Percentiles rank a stretch among this genome's conserved stretches.
Conservation (phyloP, 2,329 filamentous ascomycete species). For the Alternaria alternata region DNA sequence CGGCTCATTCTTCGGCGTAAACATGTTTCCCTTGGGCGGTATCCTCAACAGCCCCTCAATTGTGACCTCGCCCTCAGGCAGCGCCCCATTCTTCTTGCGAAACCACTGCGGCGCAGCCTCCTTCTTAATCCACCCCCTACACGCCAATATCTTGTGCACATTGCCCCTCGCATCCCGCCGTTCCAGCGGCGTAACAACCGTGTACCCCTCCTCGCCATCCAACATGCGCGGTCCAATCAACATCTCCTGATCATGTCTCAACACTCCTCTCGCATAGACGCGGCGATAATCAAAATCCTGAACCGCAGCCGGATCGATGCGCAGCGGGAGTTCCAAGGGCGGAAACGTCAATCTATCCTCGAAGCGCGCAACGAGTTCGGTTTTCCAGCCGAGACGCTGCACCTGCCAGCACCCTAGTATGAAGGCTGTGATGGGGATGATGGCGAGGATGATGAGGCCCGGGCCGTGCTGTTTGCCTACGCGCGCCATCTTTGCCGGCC, state of each 20-base stretch:
- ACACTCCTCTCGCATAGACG: constrained; percentile 75
- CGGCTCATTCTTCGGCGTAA: constrained; percentile 89
- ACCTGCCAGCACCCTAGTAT: constrained; percentile 94
- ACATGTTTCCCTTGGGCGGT: constrained; percentile 97
- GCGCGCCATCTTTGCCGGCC: constrained; percentile 81
- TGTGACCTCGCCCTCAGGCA: constrained; percentile 75
- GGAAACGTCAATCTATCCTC: constrained; percentile 89
- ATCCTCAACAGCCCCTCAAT: constrained; percentile 86
- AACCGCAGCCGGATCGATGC: constrained; percentile 81
- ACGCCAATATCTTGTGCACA: constrained; percentile 76
- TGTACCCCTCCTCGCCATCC: constrained; percentile 88
- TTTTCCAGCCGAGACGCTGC: constrained; percentile 91
- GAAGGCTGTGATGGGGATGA: constrained; percentile 93
- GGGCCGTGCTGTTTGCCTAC: constrained; percentile 77
- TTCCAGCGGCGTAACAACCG: constrained; percentile 92
- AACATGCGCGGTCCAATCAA: constrained; percentile 87
- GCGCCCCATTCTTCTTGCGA: constrained; percentile 62
- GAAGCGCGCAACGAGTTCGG: constrained; percentile 85
- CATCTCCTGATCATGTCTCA: constrained; percentile 94
- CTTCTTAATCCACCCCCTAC: constrained; percentile 90
- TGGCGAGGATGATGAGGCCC: constrained; percentile 79
- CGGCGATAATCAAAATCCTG: constrained; percentile 91
- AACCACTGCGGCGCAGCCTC: constrained; percentile 70
- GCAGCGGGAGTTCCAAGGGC: constrained; percentile 84
- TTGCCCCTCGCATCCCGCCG: constrained; percentile 61